Base-by-base conservation (phyloP, 768 basidiomycete genomes). In the Kwoniella botswanensis region DNA sequence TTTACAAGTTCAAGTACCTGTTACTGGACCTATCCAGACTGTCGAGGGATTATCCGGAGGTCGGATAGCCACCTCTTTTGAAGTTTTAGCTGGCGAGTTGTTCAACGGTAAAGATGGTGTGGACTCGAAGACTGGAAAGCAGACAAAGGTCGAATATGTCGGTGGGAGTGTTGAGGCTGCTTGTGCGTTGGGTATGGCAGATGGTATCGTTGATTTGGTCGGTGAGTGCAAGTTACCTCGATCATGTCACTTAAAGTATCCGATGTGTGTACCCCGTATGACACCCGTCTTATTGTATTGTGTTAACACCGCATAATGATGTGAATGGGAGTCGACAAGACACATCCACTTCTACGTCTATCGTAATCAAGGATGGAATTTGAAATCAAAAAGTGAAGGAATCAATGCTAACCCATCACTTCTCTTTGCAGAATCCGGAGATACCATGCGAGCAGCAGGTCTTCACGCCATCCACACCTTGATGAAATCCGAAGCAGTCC, bases 161-260 rank as follows among this genome's bases (percentile, higher is more conserved):
- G 95, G 97, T 2, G 97, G 97, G 2, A 96, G 94, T 78, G 97
- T 99, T 0, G 97, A 99, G 84, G 97, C 96, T 9, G 97, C 97
- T 46, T 99, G 97, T 85, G 89, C 97, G 1, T 86, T 99, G 13
- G 97, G 97, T 1, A 86, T 98, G 72, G 96, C 97, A 5, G 97
- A 99, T 84, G 97, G 94, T 9, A 98, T 99, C 67, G 93, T 99
- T 60, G 96, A 99, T 84, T 90, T 99, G 63, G 96, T 98, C 72
- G 92, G 94, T 93, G 73, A 77, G 90, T 86, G 7, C 35, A 35
- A 35, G 7, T 35, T 35, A 35, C 6, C 35, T 35, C 35, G 35
- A 35, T 35, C 35, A 35, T 35, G 35, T 35, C 7, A 35, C 35
- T 35, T 1, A 7, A 35, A 35, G 35, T 7, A 35, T 9, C 35